These are phyloP conservation scores for Zopfia rhizophila DNA, from an alignment of 2,329 filamentous ascomycete genomes.

Conservation along the genomic window DNA sequence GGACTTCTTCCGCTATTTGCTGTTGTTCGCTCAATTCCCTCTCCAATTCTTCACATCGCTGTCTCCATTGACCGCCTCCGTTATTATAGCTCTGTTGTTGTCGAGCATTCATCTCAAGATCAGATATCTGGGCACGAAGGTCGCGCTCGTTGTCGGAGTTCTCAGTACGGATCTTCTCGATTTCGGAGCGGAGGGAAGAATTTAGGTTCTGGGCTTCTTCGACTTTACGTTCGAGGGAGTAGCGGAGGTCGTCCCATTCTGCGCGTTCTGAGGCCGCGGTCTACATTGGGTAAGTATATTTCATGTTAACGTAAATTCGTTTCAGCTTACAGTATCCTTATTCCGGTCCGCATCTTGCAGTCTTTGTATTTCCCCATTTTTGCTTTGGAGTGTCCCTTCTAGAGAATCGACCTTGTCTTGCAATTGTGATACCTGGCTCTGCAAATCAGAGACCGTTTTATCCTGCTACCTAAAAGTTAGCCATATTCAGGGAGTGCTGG, in stretches of 20 bases:
- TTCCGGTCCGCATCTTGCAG: conserved; percentile 69
- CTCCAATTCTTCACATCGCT: conserved; percentile 57
- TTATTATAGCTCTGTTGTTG: conserved; percentile 29
- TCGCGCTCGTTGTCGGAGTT: conserved; percentile 72
- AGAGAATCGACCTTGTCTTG: conserved; percentile 77
- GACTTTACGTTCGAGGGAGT: conserved; percentile 77
- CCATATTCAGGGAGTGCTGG: neutral
- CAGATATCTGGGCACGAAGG: conserved; percentile 72
- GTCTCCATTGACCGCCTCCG: conserved; percentile 45
- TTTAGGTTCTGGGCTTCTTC: conserved; percentile 80
- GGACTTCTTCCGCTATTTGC: conserved; percentile 85
- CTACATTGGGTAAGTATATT: conserved; percentile 28
- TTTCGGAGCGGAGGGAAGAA: conserved; percentile 79
- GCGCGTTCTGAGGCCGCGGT: conserved; percentile 72
- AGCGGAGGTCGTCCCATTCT: conserved; percentile 74
- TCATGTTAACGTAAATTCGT: neutral
- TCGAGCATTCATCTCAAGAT: conserved; percentile 46
- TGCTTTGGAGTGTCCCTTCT: conserved; percentile 74
- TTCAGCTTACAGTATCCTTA: conserved; percentile 54
- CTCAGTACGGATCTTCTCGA: conserved; percentile 77
- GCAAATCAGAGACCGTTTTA: conserved; percentile 75
- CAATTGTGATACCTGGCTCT: conserved; percentile 78
- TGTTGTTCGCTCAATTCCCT: conserved; percentile 80
- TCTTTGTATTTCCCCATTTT: conserved; percentile 74
- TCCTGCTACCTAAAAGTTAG: conserved; percentile 31